Conservation (phyloP, 345 rosid genomes). For the Durio zibethinus region DNA sequence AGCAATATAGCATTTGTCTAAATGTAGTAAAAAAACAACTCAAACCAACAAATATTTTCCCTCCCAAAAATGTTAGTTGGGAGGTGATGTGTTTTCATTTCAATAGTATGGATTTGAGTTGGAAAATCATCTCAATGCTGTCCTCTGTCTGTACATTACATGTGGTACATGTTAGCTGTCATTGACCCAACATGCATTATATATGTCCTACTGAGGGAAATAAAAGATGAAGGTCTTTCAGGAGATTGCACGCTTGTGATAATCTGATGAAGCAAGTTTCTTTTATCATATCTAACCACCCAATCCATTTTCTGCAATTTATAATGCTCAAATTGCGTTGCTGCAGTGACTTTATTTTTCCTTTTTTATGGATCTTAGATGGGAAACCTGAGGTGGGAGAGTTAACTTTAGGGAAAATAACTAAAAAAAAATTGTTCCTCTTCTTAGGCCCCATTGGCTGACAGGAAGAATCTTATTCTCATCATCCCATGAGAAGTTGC, state of each 20-base stretch:
- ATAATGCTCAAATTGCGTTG: neutral
- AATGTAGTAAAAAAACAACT: neutral
- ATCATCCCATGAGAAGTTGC: slow-evolving; percentile 28
- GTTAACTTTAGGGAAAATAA: neutral
- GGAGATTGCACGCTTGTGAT: slow-evolving; percentile 5
- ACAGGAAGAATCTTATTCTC: slow-evolving; percentile 40
- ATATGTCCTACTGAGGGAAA: neutral
- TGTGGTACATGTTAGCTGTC: slow-evolving; percentile 13
- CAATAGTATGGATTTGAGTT: neutral
- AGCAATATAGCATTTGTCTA: neutral
- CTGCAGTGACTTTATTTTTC: neutral
- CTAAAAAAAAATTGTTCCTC: neutral
- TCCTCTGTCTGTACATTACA: neutral
- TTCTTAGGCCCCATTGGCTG: slow-evolving; percentile 27
- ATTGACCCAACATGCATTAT: slow-evolving; percentile 1
- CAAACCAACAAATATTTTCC: neutral
- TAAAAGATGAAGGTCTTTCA: neutral
- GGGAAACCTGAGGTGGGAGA: neutral
- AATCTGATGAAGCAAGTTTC: neutral
- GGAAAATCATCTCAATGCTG: neutral
- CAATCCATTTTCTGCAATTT: neutral
- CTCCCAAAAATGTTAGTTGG: neutral
- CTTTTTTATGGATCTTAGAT: neutral
- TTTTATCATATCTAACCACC: neutral
- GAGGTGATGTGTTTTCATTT: neutral